phyloP scores from a whole-genome alignment of 1,139 yeast species.

The Yamadazyma dendronema region DNA sequence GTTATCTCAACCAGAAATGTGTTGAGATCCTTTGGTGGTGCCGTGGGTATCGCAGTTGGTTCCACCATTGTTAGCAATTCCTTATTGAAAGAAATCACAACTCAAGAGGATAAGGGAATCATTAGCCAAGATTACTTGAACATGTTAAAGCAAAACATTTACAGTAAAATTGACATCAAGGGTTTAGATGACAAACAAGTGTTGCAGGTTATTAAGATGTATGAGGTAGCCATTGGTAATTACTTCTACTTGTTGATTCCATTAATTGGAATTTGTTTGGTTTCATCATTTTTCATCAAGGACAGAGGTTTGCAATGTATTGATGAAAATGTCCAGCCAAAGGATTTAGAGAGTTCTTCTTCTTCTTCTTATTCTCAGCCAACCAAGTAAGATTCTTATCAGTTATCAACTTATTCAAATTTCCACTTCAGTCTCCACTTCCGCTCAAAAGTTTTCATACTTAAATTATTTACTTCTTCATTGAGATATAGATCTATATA shows the following conservation, averaged over 20 bases:
- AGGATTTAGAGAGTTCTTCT: conserved; percentile 9
- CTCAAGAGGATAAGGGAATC: conserved; percentile 3
- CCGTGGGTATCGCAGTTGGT: conserved; percentile 33
- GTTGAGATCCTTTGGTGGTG: conserved; percentile 54
- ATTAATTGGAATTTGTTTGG: conserved; percentile 37
- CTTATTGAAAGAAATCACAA: conserved; percentile 14
- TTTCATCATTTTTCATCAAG: conserved; percentile 33
- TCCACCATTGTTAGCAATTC: conserved; percentile 26
- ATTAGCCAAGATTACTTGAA: conserved; percentile 17
- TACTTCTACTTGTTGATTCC: conserved; percentile 43
- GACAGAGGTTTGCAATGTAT: conserved; percentile 43
- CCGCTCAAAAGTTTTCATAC: not conserved
- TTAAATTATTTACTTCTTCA: not conserved
- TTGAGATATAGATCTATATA: too few relatives aligned
- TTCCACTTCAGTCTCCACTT: too few relatives aligned
- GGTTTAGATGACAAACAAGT: conserved; percentile 22
- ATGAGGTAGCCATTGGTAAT: conserved; percentile 34
- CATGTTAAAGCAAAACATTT: conserved; percentile 19
- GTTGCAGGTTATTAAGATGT: conserved; percentile 24
- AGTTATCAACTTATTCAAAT: not conserved
- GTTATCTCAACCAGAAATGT: conserved; percentile 56
- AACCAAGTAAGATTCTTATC: not conserved
- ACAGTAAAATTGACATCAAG: conserved; percentile 15
- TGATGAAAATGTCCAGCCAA: conserved; percentile 24
- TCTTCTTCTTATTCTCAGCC: conserved; percentile 6